These are phyloP conservation scores for Adansonia grandidieri DNA, from an alignment of 441 rosid genomes.

Conservation along the genomic window DNA sequence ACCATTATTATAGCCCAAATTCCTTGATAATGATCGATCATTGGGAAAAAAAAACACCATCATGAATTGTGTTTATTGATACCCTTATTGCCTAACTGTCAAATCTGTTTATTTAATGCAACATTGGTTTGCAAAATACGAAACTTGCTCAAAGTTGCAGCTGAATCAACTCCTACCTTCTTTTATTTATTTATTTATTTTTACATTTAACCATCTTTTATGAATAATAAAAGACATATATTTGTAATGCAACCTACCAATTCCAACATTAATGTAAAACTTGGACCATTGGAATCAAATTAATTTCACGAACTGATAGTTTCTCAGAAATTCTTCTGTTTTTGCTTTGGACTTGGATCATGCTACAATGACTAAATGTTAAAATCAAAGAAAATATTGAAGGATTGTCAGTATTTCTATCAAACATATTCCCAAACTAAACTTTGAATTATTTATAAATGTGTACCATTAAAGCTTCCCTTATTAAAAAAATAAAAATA, in stretches of 20 bases:
- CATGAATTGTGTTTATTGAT: background rate
- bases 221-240: conserved; percentile 9
- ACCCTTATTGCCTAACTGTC: conserved; percentile 6
- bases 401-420: conserved; percentile 6
- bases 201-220: conserved; percentile 5
- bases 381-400: background rate
- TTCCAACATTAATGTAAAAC: conserved; percentile 9
- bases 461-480: background rate
- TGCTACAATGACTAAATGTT: background rate
- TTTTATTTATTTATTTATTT: too few relatives aligned
- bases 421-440: background rate
- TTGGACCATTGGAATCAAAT: background rate
- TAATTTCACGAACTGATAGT: background rate
- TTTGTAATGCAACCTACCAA: conserved; percentile 13
- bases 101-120: background rate
- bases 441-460: background rate
- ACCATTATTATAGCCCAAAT: background rate
- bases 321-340: background rate
- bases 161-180: background rate
- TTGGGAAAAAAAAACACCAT: background rate
- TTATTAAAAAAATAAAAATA: background rate
- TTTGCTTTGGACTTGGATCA: background rate
- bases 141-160: background rate
- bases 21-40: background rate
- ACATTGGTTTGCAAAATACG: background rate